phyloP scores from a whole-genome alignment of 768 basidiomycete genomes.

The Mycena vitilis region DNA sequence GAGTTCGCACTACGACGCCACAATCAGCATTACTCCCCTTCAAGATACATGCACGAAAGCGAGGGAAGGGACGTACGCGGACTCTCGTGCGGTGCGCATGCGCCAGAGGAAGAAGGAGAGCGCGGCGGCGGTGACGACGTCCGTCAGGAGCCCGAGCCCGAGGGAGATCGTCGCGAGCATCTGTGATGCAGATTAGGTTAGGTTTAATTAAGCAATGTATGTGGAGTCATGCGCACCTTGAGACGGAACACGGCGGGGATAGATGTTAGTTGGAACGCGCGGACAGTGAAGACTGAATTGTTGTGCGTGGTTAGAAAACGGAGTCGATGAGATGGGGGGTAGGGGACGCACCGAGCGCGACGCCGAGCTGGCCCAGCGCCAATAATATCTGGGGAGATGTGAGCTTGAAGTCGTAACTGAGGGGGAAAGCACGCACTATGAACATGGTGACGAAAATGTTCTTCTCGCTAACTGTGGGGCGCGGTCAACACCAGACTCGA shows the following conservation, averaged over 20 bases:
- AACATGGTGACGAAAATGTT: constrained; percentile 66
- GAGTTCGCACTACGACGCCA: constrained; percentile 61
- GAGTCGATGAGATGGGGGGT: background rate
- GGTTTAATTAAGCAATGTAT: no score
- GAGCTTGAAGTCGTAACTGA: no score
- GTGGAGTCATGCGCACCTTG: constrained; percentile 57
- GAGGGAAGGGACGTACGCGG: constrained; percentile 48
- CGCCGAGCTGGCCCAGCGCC: constrained; percentile 63
- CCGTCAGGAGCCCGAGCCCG: constrained; percentile 64
- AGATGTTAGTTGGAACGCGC: constrained; percentile 57
- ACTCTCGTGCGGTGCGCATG: constrained; percentile 62
- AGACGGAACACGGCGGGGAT: constrained; percentile 57
- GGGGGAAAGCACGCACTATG: constrained; percentile 51
- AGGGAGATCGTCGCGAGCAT: constrained; percentile 63
- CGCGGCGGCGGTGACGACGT: constrained; percentile 65
- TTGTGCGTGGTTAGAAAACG: no score
- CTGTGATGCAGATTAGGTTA: no score
- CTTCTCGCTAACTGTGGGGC: constrained; percentile 62
- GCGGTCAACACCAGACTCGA: background rate
- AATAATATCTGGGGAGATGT: constrained; percentile 40
- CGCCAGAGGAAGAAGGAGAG: constrained; percentile 70
- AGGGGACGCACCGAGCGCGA: constrained; percentile 51
- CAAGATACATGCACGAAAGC: background rate
- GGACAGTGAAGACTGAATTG: constrained; percentile 53
- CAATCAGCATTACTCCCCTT: no score